Base-by-base conservation (phyloP, 805 yeast genomes). In the Komagataella mondaviorum region DNA sequence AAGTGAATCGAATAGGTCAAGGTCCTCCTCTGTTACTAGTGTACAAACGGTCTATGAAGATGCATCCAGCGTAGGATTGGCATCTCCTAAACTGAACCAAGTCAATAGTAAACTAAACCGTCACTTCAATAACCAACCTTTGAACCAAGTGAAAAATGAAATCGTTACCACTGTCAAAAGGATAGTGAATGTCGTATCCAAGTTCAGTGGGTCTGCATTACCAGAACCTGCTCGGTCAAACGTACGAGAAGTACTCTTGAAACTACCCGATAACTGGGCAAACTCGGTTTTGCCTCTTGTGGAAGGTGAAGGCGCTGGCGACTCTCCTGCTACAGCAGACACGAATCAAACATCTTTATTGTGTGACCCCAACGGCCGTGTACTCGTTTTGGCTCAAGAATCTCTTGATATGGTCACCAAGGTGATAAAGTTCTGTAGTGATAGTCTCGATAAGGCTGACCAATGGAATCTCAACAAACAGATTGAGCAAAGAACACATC, bases 141-240 rank as follows among this genome's bases (percentile, higher is more conserved):
- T 63, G n/a, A 68, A 65, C 54, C 71, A 80, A 47, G 75, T 90
- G 43, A 85, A 87, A 55, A 77, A 81, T 56, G 99, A 91, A 57
- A 88, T 91, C 43, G 83, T 90, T 6, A 77, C 85, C 0, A 93
- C 97, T 0, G 90, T 93, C 23, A 87, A 88, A 63, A 91, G 88
- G 62, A 88, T 89, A 48, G 89, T 90, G 43, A 79, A 81, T 45
- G 79, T 91, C 44, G 85, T 93, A 8, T 87, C 97, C 3, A 86
- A 85, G 55, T 87, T 88, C 57, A 86, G 89, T 1, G 88, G 90
- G 0, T 78, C 73, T 53, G 78, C 88, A 2, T 64, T 85, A 39
- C 88, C 89, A 6, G 88, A 83, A 56, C 85, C 87, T 3, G 88
- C 89, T 6, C 77, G 95, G 56, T 71, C 84, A 1, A 82, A 85